These are phyloP conservation scores for Rachicladosporium sp. DNA, from an alignment of 2,329 filamentous ascomycete genomes.

Conservation along the genomic window DNA sequence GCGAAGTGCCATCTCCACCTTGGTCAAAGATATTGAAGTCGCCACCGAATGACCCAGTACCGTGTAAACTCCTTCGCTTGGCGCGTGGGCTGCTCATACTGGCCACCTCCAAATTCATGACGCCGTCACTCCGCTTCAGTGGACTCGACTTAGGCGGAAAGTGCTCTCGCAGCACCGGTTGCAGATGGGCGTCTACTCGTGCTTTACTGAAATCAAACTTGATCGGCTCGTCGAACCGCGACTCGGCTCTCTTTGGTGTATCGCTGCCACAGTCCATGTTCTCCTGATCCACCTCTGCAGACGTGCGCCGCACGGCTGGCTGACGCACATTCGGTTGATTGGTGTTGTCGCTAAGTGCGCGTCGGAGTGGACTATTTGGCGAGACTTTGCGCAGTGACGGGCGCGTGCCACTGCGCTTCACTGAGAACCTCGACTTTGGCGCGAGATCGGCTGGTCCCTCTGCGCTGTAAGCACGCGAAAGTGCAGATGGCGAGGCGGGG, in stretches of 20 bases:
- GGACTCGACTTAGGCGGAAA: slow-evolving; percentile 59
- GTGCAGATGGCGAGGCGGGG: slow-evolving; percentile 28
- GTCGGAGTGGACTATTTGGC: slow-evolving; percentile 70
- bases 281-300: slow-evolving; percentile 35
- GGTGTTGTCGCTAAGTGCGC: slow-evolving; percentile 56
- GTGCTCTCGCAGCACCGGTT: slow-evolving; percentile 33
- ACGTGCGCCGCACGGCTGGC: slow-evolving; percentile 35
- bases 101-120: slow-evolving; percentile 73
- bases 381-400: slow-evolving; percentile 44
- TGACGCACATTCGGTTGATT: slow-evolving; percentile 59
- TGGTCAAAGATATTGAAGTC: slow-evolving; percentile 70
- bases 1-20: slow-evolving; percentile 20
- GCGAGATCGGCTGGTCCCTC: slow-evolving; percentile 14
- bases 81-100: slow-evolving; percentile 74
- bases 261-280: slow-evolving; percentile 21
- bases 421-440: slow-evolving; percentile 37
- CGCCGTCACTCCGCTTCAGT: slow-evolving; percentile 80
- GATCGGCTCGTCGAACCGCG: slow-evolving; percentile 30
- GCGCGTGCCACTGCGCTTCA: slow-evolving; percentile 20
- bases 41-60: slow-evolving; percentile 48
- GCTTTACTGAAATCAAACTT: slow-evolving; percentile 34
- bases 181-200: slow-evolving; percentile 34
- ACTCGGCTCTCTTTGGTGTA: slow-evolving; percentile 10
- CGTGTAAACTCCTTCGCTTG: slow-evolving; percentile 67
- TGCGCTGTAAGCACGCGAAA: slow-evolving; percentile 35